These are phyloP conservation scores for Rhododendron molle DNA, from an alignment of 148 eudicot species.

Conservation along the genomic window DNA sequence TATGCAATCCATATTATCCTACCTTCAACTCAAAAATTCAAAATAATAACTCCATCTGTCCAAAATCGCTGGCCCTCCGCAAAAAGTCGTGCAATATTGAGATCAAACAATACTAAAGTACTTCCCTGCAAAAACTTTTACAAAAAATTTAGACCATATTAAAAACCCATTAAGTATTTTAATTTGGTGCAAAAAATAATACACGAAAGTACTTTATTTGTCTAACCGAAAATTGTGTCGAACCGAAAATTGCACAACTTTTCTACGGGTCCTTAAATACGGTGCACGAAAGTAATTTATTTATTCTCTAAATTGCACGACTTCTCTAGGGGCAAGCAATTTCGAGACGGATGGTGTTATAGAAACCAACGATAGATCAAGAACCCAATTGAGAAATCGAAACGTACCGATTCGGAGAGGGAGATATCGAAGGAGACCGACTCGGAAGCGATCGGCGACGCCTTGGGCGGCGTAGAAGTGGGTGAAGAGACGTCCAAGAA, in stretches of 20 bases:
- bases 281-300: neutral
- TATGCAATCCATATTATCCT: neutral
- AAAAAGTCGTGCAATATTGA: neutral
- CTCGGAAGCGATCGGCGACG: constrained; percentile 2
- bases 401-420: constrained; percentile 29
- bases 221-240: too few species aligned
- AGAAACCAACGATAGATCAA: neutral
- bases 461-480: neutral
- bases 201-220: neutral
- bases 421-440: constrained; percentile 22
- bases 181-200: too few species aligned
- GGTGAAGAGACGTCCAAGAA: constrained; percentile 14
- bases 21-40: neutral
- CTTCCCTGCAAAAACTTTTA: neutral
- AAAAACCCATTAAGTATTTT: too few species aligned
- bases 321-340: neutral
- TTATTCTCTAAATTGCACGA: neutral
- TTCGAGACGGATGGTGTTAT: too few species aligned
- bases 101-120: too few species aligned
- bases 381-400: neutral
- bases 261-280: neutral
- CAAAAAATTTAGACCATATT: neutral
- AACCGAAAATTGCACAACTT: neutral
- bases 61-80: neutral
- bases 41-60: neutral